A percentile compares a stretch with the other conserved stretches of the same genome.
Evolutionary conservation across 2,329 filamentous ascomycete species (phyloP).

Genomic region (Kalmusia sp.): DNA sequence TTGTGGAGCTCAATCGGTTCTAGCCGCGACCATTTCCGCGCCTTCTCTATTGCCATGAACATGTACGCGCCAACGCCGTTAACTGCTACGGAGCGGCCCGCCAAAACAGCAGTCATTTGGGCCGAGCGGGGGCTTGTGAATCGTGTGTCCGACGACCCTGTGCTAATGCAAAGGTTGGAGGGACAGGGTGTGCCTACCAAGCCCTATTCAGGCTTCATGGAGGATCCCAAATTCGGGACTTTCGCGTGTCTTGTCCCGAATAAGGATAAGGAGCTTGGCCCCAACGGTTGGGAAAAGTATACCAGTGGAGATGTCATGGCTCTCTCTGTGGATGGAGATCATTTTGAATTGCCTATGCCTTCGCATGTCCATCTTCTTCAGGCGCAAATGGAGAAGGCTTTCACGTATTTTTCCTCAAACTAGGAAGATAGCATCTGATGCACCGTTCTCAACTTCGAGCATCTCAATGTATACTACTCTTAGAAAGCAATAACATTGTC

Average conservation of each 20-base stretch:
- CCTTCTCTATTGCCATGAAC: too few species aligned
- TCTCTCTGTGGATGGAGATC: not conserved
- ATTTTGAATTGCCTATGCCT: not conserved
- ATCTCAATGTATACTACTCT: too few species aligned
- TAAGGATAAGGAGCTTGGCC: not conserved
- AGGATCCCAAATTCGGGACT: not conserved
- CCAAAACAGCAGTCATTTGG: not conserved
- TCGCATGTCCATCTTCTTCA: not conserved
- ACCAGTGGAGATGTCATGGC: not conserved
- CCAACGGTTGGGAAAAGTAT: conserved; percentile 1
- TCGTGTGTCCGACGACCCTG: not conserved
- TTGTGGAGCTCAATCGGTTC: too few species aligned
- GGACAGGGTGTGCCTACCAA: not conserved
- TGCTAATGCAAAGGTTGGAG: not conserved
- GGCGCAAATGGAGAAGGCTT: not conserved
- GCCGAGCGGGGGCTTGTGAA: not conserved
- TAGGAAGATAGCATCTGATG: too few species aligned
- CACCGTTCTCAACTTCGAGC: too few species aligned
- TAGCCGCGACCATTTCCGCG: too few species aligned
- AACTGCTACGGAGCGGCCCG: not conserved
- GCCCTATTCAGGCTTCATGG: not conserved
- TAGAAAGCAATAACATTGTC: too few species aligned
- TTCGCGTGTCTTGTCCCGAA: not conserved
- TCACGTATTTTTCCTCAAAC: conserved; percentile 51
- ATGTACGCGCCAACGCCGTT: conserved; percentile 24